Conservation (phyloP, 345 rosid species). For the Angophora floribunda region DNA sequence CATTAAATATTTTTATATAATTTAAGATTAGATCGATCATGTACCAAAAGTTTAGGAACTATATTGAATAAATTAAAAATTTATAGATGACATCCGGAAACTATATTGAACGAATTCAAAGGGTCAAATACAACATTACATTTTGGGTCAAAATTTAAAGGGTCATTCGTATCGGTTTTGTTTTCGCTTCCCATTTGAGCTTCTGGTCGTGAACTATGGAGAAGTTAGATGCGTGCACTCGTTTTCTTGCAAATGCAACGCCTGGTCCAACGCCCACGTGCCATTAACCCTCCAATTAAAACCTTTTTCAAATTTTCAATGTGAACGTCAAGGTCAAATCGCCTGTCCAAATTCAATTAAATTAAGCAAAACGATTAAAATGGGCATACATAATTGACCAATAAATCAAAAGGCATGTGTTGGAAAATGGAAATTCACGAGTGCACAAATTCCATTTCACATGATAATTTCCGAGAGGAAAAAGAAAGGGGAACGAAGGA, state of each 20-base stretch:
- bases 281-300: neutral
- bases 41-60: accelerated
- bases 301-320: neutral
- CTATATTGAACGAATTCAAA: too few relatives aligned
- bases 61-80: neutral
- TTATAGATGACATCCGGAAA: accelerated
- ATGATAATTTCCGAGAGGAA: neutral
- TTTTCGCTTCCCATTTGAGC: neutral
- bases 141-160: accelerated
- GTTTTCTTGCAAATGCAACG: neutral
- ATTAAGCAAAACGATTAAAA: neutral
- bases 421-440: neutral
- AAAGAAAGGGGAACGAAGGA: neutral
- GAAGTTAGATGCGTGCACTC: neutral
- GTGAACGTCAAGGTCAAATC: neutral
- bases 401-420: neutral
- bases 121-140: too few relatives aligned
- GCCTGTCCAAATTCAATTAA: neutral
- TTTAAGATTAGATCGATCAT: accelerated
- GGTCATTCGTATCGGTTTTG: accelerated
- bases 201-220: neutral
- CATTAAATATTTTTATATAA: accelerated
- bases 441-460: neutral
- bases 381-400: neutral
- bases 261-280: neutral